Base-by-base conservation (phyloP, 495 filamentous ascomycete genomes). In the Podospora pseudopauciseta region DNA sequence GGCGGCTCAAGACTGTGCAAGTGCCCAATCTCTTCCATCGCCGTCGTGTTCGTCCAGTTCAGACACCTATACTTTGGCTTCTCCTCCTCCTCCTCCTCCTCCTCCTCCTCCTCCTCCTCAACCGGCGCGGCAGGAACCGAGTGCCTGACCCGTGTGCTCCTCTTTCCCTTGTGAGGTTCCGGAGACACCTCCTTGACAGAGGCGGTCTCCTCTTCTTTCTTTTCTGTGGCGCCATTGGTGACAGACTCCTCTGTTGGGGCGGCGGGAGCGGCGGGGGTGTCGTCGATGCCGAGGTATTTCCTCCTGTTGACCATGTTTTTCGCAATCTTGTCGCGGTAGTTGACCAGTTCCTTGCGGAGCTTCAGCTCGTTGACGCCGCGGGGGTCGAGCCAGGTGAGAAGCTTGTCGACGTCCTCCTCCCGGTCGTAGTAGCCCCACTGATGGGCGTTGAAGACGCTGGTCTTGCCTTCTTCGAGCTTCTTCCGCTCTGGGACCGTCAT, bases 371-470 rank as follows among this genome's bases (percentile, higher is more conserved):
- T 91, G 53, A 87, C 80, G 0, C 95, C 95, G 28, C 90, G 89
- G 7, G 88, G 81, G 73, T 99, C 95, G 5, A 99, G 84, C 95
- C 95, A 99, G 30, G 84, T 86, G 63, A 97, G 86, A 18, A 98
- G 86, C 66, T 83, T 84, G 60, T 94, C 92, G 6, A 99, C 77
- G 26, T 88, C 81, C 23, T 89, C 85, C 0, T 92, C 88, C 1
- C 94, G 89, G 60, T 95, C 91, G 75, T 91, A 92, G 80, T 91
- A 99, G 16, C 91, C 95, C 92, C 94, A 98, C 76, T 97, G 90
- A 11, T 80, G 80, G 2, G 95, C 93, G 68, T 85, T 89, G 39
- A 86, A 87, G 1, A 97, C 85, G 71, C 88, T 89, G 0, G 92
- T 97, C 16, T 83, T 78, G 16, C 92, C 95, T 77, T 98, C 94